These are phyloP conservation scores for Paecilomyces formosus DNA, from an alignment of 2,329 filamentous ascomycete genomes.

Conservation along the genomic window DNA sequence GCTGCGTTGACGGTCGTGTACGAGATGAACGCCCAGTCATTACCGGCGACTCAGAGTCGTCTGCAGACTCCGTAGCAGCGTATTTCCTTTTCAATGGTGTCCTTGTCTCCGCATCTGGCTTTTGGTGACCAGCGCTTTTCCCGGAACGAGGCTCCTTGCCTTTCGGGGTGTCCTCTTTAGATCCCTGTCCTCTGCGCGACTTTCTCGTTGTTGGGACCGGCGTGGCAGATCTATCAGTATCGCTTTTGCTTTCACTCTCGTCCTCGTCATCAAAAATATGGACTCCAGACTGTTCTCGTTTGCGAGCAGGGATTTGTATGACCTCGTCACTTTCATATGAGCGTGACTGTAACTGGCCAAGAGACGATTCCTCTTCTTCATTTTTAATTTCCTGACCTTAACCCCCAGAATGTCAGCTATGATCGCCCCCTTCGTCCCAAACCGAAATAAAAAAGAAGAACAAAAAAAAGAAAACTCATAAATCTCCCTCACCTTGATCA, in stretches of 20 bases:
- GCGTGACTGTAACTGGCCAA: neutral
- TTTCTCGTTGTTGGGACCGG: conserved; percentile 4
- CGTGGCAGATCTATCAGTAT: conserved; percentile 2
- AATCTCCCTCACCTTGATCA: neutral
- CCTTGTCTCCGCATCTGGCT: neutral
- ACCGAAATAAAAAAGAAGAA: neutral
- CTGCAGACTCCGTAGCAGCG: neutral
- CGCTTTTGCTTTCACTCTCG: conserved; percentile 13
- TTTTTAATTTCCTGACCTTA: neutral
- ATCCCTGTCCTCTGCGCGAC: neutral
- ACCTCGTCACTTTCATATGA: conserved; percentile 2
- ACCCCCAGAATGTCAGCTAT: neutral
- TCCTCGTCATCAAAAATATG: conserved; percentile 5
- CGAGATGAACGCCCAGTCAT: neutral
- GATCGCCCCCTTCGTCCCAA: neutral
- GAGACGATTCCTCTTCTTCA: neutral
- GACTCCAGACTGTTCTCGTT: neutral
- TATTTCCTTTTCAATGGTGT: conserved; percentile 1
- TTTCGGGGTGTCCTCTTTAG: neutral
- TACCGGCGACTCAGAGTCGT: neutral
- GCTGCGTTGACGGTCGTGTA: conserved; percentile 5
- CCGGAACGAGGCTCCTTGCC: neutral
- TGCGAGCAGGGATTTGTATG: neutral
- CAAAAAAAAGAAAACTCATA: neutral
- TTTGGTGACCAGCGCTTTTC: neutral